A percentile compares a stretch with the other conserved stretches of the same genome.
Conservation (phyloP, 495 filamentous ascomycete genomes). For the Copromyces sp. region DNA sequence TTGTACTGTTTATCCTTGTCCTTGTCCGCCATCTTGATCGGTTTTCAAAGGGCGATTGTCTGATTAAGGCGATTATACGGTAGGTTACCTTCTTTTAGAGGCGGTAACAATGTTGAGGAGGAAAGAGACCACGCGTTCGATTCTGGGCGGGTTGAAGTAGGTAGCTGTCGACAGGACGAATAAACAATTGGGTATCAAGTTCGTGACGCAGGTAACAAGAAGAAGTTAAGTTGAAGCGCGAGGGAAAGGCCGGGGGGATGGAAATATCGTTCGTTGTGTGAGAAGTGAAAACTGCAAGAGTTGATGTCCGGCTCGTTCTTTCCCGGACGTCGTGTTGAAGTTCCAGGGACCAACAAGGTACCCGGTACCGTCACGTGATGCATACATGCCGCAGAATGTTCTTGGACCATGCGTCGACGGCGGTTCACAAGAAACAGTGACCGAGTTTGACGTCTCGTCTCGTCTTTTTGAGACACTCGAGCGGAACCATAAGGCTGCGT, state of each 20-base stretch:
- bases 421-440: neutral
- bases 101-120: neutral
- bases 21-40: constrained; percentile 49
- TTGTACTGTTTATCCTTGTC: constrained; percentile 54
- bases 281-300: neutral
- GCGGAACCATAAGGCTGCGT: neutral
- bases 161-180: neutral
- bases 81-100: neutral
- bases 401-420: neutral
- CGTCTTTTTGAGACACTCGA: neutral
- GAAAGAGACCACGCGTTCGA: neutral
- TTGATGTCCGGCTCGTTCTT: neutral
- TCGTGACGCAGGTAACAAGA: neutral
- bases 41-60: neutral
- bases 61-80: neutral
- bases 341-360: neutral
- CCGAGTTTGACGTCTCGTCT: neutral
- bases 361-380: neutral
- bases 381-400: neutral
- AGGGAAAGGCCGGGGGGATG: neutral
- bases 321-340: neutral
- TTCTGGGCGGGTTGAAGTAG: neutral
- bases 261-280: neutral
- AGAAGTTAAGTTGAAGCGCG: neutral
- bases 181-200: neutral